phyloP scores from a whole-genome alignment of 306 rosid species.

The Comarum palustre region DNA sequence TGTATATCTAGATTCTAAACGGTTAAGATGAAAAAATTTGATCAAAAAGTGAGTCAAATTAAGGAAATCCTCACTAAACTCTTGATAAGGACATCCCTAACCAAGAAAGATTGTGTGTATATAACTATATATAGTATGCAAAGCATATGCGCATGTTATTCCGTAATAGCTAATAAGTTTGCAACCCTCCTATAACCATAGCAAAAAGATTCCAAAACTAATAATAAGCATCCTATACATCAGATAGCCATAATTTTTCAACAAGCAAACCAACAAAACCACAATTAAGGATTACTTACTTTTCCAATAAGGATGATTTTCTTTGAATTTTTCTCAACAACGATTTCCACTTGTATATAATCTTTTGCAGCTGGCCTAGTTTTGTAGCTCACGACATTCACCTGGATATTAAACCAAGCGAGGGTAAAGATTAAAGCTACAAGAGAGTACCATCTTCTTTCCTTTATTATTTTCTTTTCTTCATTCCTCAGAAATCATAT shows the following conservation, averaged over 20 bases:
- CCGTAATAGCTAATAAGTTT: not conserved
- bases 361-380: constrained; percentile 83
- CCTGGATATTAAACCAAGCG: constrained; percentile 43
- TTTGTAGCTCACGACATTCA: constrained; percentile 85
- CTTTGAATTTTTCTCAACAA: constrained; percentile 82
- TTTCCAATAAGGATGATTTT: constrained; percentile 81
- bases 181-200: not conserved
- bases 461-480: no score
- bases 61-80: no score
- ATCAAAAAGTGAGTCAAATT: no score
- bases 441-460: not conserved
- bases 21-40: no score
- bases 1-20: no score
- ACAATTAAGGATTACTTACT: constrained; percentile 40
- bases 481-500: not conserved
- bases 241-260: not conserved
- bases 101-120: no score
- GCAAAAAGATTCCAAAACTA: not conserved
- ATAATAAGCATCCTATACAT: not conserved
- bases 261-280: not conserved
- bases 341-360: constrained; percentile 81
- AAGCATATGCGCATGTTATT: not conserved
- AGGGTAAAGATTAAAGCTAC: not conserved
- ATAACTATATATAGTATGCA: not conserved
- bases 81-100: no score